Evolutionary conservation across 2,329 filamentous ascomycete species (phyloP), one percentile per base, ranked within the genome.

Genomic region (Botryotinia globosa): DNA sequence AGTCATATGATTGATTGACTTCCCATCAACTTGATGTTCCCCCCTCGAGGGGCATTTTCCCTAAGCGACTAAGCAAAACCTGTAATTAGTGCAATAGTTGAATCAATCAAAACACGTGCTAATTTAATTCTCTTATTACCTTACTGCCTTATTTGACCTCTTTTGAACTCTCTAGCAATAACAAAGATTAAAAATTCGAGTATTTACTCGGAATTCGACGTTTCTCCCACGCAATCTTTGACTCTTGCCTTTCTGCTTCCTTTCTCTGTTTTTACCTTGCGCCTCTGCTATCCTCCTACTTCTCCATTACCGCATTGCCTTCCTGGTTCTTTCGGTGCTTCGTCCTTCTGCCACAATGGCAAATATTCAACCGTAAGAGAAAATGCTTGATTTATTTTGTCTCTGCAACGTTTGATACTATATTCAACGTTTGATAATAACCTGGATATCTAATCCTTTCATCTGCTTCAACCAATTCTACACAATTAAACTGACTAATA

Each of bases 151-250:
- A 3, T 22, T 37, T 34, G 22, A 51, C 12, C 34, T 51, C 5
- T 51, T 51, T 20, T 51, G 63, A 51, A 37, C 63, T n/a, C 44
- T 65, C n/a, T 18, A 51, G 44, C 63, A 65, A 65, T 7, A 37
- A 65, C 32, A 65, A 65, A 65, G 32, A 65, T 65, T 25, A 9
- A 20, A 48, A 48, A 10, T 48, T 65, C 62, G 62, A 65, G 44
- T 48, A 25, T 48, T 48, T 34, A 65, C 29, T 65, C 62, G 62
- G 34, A 65, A 37, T 34, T 32, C 44, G 20, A 9, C 29, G 14
- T 22, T 25, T 20, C 34, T 25, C 29, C 25, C 6, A 37, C 63
- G 22, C 18, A 51, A 51, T 51, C 44, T n/a, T 65, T 65, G 44
- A 4, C 34, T 65, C 42, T n/a, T n/a, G 29, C 63, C 20, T 14